Conservation (phyloP, 2,329 filamentous ascomycete genomes). For the Ophiostoma himal-ulmi region DNA sequence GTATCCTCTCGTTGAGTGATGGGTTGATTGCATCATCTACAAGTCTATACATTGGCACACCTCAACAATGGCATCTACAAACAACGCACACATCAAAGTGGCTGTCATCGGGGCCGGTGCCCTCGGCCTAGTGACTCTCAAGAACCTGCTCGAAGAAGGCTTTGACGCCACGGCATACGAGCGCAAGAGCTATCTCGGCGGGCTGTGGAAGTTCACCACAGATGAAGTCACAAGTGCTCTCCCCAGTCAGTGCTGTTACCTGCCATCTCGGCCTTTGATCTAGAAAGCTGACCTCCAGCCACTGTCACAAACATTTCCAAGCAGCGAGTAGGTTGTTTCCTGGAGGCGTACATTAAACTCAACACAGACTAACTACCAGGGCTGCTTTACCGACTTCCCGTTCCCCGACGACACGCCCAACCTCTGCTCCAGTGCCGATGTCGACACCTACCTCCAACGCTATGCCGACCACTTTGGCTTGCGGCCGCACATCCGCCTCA, state of each 20-base stretch:
- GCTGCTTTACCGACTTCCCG: not conserved
- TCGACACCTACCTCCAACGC: not conserved
- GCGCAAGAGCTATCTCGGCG: constrained; percentile 37
- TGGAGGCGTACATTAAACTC: not conserved
- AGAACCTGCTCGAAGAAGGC: constrained; percentile 40
- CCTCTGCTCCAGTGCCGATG: not conserved
- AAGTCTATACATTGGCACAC: not conserved
- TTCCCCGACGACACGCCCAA: not conserved
- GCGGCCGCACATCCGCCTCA: not conserved
- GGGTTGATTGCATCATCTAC: not conserved
- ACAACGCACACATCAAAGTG: not conserved
- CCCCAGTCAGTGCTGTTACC: not conserved
- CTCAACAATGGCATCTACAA: not conserved
- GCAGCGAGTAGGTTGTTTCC: not conserved
- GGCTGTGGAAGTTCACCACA: constrained; percentile 40
- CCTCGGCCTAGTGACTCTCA: constrained; percentile 30
- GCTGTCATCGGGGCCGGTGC: not conserved
- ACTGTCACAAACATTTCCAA: not conserved
- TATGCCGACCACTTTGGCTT: not conserved
- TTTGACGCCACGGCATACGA: constrained; percentile 40
- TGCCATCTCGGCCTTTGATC: no score
- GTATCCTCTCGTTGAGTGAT: not conserved
- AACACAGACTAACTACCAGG: not conserved
- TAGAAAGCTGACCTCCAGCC: not conserved
- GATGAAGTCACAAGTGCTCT: constrained; percentile 30